Base-by-base conservation (phyloP, 2,329 filamentous ascomycete genomes). In the Aspergillus sp. region DNA sequence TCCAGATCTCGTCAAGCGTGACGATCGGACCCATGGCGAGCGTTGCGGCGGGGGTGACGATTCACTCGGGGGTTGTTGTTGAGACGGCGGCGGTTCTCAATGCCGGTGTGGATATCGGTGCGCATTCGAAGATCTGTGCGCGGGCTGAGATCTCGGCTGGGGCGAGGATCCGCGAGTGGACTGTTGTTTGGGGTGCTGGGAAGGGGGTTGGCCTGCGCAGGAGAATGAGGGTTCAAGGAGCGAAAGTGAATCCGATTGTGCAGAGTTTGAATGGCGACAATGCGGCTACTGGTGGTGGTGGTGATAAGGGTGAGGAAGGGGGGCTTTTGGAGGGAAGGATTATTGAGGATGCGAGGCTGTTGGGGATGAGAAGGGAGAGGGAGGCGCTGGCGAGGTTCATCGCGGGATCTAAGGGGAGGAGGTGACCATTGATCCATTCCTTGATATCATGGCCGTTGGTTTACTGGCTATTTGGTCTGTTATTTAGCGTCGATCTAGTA, bases 101-200 rank as follows among this genome's bases (percentile, higher is more conserved):
- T 41, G 66, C 71, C 9, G 64, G 71, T 13, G 76, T 74, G 11
- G 71, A 67, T 2, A 68, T 79, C 4, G 73, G 77, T n/a, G 67
- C 76, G 82, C 85, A 92, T 72, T 90, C 89, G 69, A 92, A 89
- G 23, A 82, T 93, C 55, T 89, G 90, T 7, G 84, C 90, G 0
- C 82, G 86, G 62, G 88, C 85, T 25, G 80, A 83, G 28, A 79
- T 93, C 47, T 75, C 78, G 0, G 84, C 87, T 9, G 84, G 85
- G 0, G 84, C 87, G 34, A 77, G 80, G 11, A 71, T 93, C 0
- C 85, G 85, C 0, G 89, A 92, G 62, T 87, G 85, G 72, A 89
- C 87, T 0, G 89, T 93, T 5, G 79, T 92, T 23, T 92, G 87
- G 75, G 88, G 89, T 0, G 84, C 85, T 60, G 88, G 88, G 28